Base-by-base conservation (phyloP, 805 yeast genomes). In the Hyphopichia homilentoma region DNA sequence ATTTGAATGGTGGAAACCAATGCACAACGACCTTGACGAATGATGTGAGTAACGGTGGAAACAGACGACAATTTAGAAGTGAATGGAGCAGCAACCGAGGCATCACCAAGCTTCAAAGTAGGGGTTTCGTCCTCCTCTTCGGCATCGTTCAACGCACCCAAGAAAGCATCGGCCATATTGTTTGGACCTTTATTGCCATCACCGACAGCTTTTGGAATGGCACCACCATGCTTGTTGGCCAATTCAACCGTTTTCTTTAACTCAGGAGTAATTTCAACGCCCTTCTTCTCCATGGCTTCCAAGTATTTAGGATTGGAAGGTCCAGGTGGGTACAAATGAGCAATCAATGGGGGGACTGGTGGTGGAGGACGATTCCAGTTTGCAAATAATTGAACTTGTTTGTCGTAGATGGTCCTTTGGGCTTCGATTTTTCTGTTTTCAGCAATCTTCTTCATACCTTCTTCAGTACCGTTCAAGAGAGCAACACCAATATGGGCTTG, bases 401-500 rank as follows among this genome's bases (percentile, higher is more conserved):
- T 93, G 39, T 79, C 79, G 59, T 93, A 93, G 39, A 88, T 73
- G 42, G 68, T 74, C 56, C 75, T 70, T 48, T 73, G 57, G 26
- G 77, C 71, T 36, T 82, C 87, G 39, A 78, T 68, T 48, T 75
- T 81, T 51, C 83, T 78, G 59, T 78, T 76, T 43, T 90, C 97
- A 33, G 83, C 86, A 38, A 89, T 76, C 62, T 88, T 86, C 63
- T 84, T 84, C 78, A 93, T 70, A 29, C 95, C 84, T 33, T 86
- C 96, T 54, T 85, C 95, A 35, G 98, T 89, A 64, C 97, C 98
- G 52, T 93, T 93, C 57, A 93, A 73, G 47, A 93, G 69, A n/a
- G 98, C 98, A 56, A 93, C 85, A 70, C 98, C 98, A 53, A 93
- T 83, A 54, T 93, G 95, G 2, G 98, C 97, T 68, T 93, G 97